A percentile compares a stretch with the other conserved stretches of the same genome.
These are phyloP conservation scores for Curvularia eragrostidis DNA, from an alignment of 2,329 filamentous ascomycete species.

Conservation along the genomic window DNA sequence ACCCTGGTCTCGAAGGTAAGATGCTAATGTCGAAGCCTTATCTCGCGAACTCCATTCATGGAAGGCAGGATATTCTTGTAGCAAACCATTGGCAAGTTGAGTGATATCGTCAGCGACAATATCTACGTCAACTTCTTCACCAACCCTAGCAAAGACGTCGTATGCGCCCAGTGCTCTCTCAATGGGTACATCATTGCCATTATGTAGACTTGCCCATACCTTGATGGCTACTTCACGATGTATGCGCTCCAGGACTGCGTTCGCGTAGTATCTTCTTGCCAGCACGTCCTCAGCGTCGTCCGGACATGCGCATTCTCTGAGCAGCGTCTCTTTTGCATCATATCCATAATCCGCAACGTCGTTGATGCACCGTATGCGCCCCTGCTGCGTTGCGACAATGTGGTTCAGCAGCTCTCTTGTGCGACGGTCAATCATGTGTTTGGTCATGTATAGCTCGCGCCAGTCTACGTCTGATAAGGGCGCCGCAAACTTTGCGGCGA, in stretches of 20 bases:
- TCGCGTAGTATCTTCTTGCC: conserved; percentile 78
- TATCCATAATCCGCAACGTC: conserved; percentile 76
- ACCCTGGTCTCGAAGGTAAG: conserved; percentile 71
- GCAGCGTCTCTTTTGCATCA: conserved; percentile 85
- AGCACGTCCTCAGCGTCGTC: conserved; percentile 74
- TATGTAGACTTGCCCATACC: conserved; percentile 70
- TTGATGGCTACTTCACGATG: conserved; percentile 80
- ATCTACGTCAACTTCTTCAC: conserved; percentile 73
- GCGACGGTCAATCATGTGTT: conserved; percentile 43
- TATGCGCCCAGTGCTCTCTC: conserved; percentile 82
- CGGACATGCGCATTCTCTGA: conserved; percentile 67
- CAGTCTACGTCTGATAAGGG: conserved; percentile 70
- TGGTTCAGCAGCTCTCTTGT: conserved; percentile 61
- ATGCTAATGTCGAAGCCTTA: conserved; percentile 71
- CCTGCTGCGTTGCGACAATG: conserved; percentile 73
- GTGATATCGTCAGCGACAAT: conserved; percentile 70
- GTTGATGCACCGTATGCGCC: conserved; percentile 73
- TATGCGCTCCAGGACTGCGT: conserved; percentile 76
- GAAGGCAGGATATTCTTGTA: conserved; percentile 60
- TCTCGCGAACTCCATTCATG: conserved; percentile 65
- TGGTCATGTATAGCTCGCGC: conserved; percentile 62
- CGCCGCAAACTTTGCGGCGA: conserved; percentile 46
- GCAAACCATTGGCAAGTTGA: conserved; percentile 65
- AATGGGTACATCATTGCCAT: conserved; percentile 63
- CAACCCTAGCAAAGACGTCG: conserved; percentile 85